Conservation (phyloP, 257 asterid genomes). For the Pogostemon cablin region DNA sequence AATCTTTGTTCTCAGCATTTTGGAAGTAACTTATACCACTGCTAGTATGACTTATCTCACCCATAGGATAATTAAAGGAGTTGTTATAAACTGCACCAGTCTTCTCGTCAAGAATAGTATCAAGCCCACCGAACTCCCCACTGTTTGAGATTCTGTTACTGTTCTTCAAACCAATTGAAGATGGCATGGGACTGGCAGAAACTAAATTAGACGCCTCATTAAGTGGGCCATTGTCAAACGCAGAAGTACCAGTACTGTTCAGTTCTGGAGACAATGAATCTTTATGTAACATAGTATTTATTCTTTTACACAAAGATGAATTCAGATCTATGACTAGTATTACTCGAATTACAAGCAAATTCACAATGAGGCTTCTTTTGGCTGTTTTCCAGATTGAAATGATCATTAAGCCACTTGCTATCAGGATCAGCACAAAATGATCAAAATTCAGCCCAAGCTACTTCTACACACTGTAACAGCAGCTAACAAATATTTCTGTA, state of each 20-base stretch:
- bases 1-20: constrained; percentile 54
- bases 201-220: constrained; percentile 49
- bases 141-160: constrained; percentile 42
- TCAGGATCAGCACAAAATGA: constrained; percentile 62
- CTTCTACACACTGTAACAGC: constrained; percentile 69
- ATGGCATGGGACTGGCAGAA: constrained; percentile 44
- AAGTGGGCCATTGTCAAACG: constrained; percentile 36
- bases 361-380: constrained; percentile 49
- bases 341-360: constrained; percentile 37
- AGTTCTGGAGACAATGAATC: constrained; percentile 43
- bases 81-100: constrained; percentile 43
- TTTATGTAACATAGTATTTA: constrained; percentile 50
- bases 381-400: constrained; percentile 40
- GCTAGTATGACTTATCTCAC: constrained; percentile 49
- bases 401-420: constrained; percentile 39
- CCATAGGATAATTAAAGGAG: constrained; percentile 56
- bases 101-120: constrained; percentile 44
- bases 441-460: constrained; percentile 74
- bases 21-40: constrained; percentile 52
- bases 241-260: constrained; percentile 43
- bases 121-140: constrained; percentile 41
- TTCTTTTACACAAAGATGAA: constrained; percentile 39
- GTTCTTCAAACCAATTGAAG: constrained; percentile 45
- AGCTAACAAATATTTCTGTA: constrained; percentile 43
- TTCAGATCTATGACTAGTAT: constrained; percentile 37